A percentile compares a stretch with the other conserved stretches of the same genome.
Conservation (phyloP, 768 basidiomycete species). For the Pleurotus giganteus region DNA sequence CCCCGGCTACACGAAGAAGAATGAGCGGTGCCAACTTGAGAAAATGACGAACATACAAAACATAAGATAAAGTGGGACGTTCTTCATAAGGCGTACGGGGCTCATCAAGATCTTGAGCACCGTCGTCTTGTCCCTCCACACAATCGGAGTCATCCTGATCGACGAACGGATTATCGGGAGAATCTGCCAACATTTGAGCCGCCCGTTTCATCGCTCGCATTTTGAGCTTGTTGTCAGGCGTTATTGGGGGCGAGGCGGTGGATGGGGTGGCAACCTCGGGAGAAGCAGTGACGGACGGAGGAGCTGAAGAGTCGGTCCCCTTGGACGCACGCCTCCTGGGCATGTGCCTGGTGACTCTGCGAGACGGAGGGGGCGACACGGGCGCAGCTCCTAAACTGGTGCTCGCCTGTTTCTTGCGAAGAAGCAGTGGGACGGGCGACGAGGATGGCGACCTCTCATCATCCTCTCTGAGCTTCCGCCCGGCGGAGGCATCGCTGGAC, state of each 20-base stretch:
- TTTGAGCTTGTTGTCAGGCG: not conserved
- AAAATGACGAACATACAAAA: slow-evolving; percentile 1
- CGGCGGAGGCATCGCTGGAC: not conserved
- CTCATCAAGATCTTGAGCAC: not conserved
- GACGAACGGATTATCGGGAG: slow-evolving; percentile 8
- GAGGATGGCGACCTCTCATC: not conserved
- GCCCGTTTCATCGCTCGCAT: not conserved
- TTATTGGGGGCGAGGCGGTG: slow-evolving; percentile 6
- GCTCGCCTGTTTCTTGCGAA: not conserved
- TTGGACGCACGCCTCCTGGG: not conserved
- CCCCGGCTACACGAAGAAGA: not conserved
- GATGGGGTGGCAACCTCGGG: not conserved
- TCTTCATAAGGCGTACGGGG: slow-evolving; percentile 4
- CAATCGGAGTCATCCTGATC: not conserved
- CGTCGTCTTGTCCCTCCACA: not conserved
- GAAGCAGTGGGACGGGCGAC: slow-evolving; percentile 3
- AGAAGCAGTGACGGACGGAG: not conserved
- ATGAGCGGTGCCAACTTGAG: not conserved
- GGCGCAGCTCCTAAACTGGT: slow-evolving; percentile 1
- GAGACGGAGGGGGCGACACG: slow-evolving; percentile 8
- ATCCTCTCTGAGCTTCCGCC: not conserved
- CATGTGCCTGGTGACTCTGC: not conserved
- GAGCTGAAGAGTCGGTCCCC: not conserved
- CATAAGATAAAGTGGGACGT: slow-evolving; percentile 4
- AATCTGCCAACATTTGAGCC: not conserved